These are phyloP conservation scores for Xylariaceae sp. DNA, from an alignment of 2,329 filamentous ascomycete species.

Conservation along the genomic window DNA sequence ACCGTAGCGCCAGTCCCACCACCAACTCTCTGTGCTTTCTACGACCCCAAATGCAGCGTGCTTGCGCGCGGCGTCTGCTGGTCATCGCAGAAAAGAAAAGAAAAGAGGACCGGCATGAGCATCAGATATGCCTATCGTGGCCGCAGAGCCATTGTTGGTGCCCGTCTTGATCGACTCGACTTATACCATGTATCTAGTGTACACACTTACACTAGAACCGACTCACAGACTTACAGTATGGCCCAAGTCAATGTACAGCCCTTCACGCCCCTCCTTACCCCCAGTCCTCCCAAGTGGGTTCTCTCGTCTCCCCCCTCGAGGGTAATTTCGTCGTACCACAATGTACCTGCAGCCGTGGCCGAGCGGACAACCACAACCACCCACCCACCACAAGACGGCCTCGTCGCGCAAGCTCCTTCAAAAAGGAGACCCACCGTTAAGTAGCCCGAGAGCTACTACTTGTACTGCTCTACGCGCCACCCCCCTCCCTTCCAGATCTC, in stretches of 20 bases:
- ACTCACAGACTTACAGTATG: no score
- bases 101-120: constrained; percentile 16
- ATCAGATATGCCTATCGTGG: constrained; percentile 15
- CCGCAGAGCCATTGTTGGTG: constrained; percentile 2
- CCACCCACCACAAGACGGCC: constrained; percentile 15
- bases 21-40: constrained; percentile 20
- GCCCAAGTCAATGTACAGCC: background rate
- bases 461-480: constrained; percentile 34
- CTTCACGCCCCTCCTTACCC: constrained; percentile 16
- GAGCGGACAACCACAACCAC: constrained; percentile 15
- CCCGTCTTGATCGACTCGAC: background rate
- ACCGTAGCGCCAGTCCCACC: constrained; percentile 22
- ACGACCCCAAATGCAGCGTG: constrained; percentile 19
- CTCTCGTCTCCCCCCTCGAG: constrained; percentile 22
- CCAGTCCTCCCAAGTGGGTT: constrained; percentile 28
- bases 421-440: constrained; percentile 22
- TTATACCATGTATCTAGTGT: no score
- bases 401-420: constrained; percentile 27
- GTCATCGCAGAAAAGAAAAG: constrained; percentile 19
- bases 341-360: constrained; percentile 32
- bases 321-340: constrained; percentile 23
- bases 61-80: constrained; percentile 15
- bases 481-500: constrained; percentile 34
- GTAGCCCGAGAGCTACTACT: constrained; percentile 22
- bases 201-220: no score